phyloP scores from a whole-genome alignment of 78 protist species.

The Ministeria vibrans region DNA sequence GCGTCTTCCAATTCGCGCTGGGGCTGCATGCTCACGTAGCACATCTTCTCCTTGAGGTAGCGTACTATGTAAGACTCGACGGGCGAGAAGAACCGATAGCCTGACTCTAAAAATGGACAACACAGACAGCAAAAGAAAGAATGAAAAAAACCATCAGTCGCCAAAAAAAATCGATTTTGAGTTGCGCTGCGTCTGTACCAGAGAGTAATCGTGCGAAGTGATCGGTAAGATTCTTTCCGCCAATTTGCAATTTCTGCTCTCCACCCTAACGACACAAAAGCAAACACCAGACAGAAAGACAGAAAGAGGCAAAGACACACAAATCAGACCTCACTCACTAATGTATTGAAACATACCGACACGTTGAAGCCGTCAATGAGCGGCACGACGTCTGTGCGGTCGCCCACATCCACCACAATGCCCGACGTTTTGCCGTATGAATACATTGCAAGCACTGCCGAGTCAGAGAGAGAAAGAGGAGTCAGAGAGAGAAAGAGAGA shows the following conservation, averaged over 20 bases:
- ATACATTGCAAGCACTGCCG: conserved; percentile 4
- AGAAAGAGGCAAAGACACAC: too few relatives aligned
- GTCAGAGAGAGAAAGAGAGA: too few relatives aligned
- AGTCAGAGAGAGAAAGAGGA: too few relatives aligned
- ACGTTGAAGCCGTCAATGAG: neutral
- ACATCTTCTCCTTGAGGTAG: neutral
- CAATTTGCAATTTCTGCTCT: too few relatives aligned
- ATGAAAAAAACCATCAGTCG: neutral
- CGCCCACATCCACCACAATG: neutral
- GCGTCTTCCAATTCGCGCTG: too few relatives aligned
- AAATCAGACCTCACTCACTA: too few relatives aligned
- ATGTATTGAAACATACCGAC: too few relatives aligned
- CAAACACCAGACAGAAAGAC: too few relatives aligned
- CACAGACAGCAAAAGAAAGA: neutral
- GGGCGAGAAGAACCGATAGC: conserved; percentile 5
- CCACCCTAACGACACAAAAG: too few relatives aligned
- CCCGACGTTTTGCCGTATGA: conserved; percentile 2
- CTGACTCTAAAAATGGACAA: neutral
- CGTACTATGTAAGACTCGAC: neutral
- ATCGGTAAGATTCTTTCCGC: too few relatives aligned
- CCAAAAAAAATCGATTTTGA: neutral
- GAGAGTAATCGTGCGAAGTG: too few relatives aligned
- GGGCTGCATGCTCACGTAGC: neutral
- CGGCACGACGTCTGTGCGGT: neutral
- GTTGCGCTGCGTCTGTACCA: too few relatives aligned